Conservation (phyloP, 2,329 filamentous ascomycete species). For the Aspergillus neoniger region DNA sequence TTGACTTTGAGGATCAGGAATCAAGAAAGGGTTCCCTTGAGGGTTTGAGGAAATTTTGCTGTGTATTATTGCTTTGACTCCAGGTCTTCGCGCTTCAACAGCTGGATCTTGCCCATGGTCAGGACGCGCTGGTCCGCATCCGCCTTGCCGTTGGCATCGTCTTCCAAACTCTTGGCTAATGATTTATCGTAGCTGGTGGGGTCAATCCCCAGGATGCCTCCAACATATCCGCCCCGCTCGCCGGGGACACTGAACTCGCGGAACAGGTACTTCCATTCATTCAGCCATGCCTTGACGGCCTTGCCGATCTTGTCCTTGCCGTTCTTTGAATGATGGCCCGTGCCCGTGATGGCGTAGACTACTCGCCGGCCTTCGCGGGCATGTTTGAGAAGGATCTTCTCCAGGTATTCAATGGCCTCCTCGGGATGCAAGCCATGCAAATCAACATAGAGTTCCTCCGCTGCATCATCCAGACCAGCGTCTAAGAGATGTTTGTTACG, state of each 20-base stretch:
- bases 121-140: conserved; percentile 32
- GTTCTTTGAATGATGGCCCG: conserved; percentile 96
- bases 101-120: conserved; percentile 48
- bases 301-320: conserved; percentile 98
- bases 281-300: conserved; percentile 84
- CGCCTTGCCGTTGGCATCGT: conserved; percentile 25
- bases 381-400: conserved; percentile 83
- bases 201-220: conserved; percentile 66
- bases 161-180: conserved; percentile 30
- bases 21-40: neutral
- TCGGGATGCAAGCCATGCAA: conserved; percentile 98
- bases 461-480: conserved; percentile 45
- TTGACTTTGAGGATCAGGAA: neutral
- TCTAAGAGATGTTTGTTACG: conserved; percentile 70
- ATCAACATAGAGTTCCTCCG: conserved; percentile 85
- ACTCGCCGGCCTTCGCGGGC: conserved; percentile 67
- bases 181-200: conserved; percentile 59
- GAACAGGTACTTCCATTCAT: conserved; percentile 94
- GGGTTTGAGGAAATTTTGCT: neutral
- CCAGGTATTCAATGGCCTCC: conserved; percentile 92
- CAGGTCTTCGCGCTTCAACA: conserved; percentile 48
- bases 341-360: conserved; percentile 94
- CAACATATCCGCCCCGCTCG: conserved; percentile 77
- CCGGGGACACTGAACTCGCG: conserved; percentile 95
- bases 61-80: conserved; percentile 29